phyloP scores from a whole-genome alignment of 2,329 filamentous ascomycete genomes.

The Xylaria sp. region DNA sequence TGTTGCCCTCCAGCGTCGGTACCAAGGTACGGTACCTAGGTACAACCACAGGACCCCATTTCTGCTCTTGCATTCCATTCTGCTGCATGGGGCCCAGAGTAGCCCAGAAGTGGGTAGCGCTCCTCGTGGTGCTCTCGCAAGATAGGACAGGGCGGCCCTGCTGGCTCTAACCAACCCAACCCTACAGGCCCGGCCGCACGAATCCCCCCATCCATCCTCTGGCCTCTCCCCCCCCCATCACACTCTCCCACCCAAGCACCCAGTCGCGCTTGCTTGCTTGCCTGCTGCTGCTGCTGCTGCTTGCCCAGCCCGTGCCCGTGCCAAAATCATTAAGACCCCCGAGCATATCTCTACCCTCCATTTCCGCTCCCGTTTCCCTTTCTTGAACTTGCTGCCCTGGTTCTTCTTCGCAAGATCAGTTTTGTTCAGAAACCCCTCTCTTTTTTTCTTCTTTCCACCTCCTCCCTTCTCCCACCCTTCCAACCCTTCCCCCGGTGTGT shows the following conservation, averaged over 20 bases:
- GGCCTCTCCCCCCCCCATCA: constrained; percentile 38
- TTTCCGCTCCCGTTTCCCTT: constrained; percentile 47
- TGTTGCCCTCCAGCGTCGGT: constrained; percentile 29
- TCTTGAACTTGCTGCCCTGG: constrained; percentile 51
- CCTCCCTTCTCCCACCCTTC: constrained; percentile 48
- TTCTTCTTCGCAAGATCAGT: constrained; percentile 50
- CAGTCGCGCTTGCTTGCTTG: constrained; percentile 30
- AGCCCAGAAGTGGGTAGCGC: constrained; percentile 15
- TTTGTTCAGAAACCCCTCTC: constrained; percentile 53
- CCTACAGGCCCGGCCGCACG: constrained; percentile 30
- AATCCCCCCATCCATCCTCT: constrained; percentile 33
- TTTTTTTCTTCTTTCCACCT: constrained; percentile 52
- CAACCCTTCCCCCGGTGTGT: constrained; percentile 45
- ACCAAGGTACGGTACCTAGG: constrained; percentile 33
- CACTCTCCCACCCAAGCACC: constrained; percentile 36
- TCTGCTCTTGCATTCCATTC: too few species aligned
- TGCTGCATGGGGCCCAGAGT: constrained; percentile 23
- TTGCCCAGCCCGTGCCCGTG: constrained; percentile 40
- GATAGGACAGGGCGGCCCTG: constrained; percentile 22
- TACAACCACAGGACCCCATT: constrained; percentile 27
- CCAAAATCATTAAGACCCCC: constrained; percentile 52
- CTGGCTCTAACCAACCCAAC: constrained; percentile 8
- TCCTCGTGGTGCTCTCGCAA: constrained; percentile 23
- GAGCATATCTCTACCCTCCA: constrained; percentile 41
- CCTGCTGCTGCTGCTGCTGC: too few species aligned